Percentiles rank a stretch among this genome's conserved stretches.
Evolutionary conservation across 1,284 basidiomycete species (phyloP).

Genomic region (Pascua guehoae): DNA sequence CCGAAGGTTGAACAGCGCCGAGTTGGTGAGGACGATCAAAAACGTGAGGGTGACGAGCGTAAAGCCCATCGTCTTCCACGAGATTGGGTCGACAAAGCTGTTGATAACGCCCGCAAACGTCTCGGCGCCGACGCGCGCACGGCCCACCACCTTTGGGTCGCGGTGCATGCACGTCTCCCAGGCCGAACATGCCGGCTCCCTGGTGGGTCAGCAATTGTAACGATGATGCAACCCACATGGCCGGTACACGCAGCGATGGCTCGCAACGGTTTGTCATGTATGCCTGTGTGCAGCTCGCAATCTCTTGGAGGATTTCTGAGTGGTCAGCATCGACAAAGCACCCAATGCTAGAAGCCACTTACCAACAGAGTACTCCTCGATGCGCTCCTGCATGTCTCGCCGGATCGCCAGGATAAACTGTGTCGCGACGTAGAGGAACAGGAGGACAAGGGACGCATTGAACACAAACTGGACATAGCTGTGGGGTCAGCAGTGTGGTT

Average conservation of each 20-base stretch:
- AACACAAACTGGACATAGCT: slow-evolving; percentile 93
- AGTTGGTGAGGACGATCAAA: slow-evolving; percentile 76
- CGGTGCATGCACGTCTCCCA: slow-evolving; percentile 98
- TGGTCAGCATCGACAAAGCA: slow-evolving; percentile 5
- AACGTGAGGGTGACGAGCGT: slow-evolving; percentile 73
- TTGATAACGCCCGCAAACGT: slow-evolving; percentile 94
- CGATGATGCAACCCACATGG: slow-evolving; percentile 56
- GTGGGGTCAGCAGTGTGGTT: slow-evolving; percentile 16
- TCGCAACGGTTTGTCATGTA: slow-evolving; percentile 81
- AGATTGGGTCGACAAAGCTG: slow-evolving; percentile 92
- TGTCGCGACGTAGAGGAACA: slow-evolving; percentile 79
- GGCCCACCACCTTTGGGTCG: slow-evolving; percentile 82
- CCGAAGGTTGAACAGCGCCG: slow-evolving; percentile 58
- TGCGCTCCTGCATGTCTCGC: slow-evolving; percentile 81
- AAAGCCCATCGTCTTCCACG: slow-evolving; percentile 93
- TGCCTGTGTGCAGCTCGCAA: slow-evolving; percentile 71
- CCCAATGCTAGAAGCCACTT: slow-evolving; percentile 16
- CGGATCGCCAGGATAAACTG: slow-evolving; percentile 86
- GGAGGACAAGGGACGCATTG: slow-evolving; percentile 78
- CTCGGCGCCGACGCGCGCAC: slow-evolving; percentile 85
- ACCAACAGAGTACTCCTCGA: slow-evolving; percentile 87
- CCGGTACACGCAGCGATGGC: slow-evolving; percentile 63
- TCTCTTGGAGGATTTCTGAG: slow-evolving; percentile 81
- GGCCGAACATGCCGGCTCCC: slow-evolving; percentile 67
- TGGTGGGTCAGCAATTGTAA: slow-evolving; percentile 8